phyloP scores from a whole-genome alignment of 768 basidiomycete genomes.

The Artomyces pyxidatus region DNA sequence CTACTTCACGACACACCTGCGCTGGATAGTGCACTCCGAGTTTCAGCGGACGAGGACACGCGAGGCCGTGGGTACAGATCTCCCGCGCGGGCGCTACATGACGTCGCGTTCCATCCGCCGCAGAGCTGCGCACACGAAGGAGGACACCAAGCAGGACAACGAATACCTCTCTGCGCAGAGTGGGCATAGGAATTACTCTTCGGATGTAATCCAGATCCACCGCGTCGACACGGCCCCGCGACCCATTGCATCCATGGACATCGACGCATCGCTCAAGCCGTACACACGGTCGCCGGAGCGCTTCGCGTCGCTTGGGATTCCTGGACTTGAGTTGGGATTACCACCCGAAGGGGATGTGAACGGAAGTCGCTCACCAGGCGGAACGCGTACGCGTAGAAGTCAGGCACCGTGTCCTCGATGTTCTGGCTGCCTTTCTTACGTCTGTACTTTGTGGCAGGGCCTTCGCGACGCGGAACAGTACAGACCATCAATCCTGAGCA shows the following conservation, averaged over 20 bases:
- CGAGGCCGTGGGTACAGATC: background rate
- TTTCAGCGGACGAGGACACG: conserved; percentile 11
- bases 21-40: conserved; percentile 12
- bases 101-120: background rate
- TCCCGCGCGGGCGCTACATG: background rate
- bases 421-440: background rate
- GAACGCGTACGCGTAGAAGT: background rate
- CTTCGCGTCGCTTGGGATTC: background rate
- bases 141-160: too few relatives aligned
- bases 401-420: background rate
- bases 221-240: background rate
- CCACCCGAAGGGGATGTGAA: background rate
- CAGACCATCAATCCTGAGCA: conserved; percentile 3
- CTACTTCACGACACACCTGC: conserved; percentile 10
- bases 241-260: background rate
- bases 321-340: background rate
- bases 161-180: too few relatives aligned
- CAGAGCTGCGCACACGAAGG: too few relatives aligned
- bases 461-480: background rate
- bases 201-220: background rate
- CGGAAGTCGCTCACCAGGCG: background rate
- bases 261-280: background rate
- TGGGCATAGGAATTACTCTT: too few relatives aligned
- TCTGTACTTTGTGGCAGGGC: background rate
- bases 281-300: background rate